Conservation (phyloP, 1,284 basidiomycete genomes). For the Schizophyllum commune region DNA sequence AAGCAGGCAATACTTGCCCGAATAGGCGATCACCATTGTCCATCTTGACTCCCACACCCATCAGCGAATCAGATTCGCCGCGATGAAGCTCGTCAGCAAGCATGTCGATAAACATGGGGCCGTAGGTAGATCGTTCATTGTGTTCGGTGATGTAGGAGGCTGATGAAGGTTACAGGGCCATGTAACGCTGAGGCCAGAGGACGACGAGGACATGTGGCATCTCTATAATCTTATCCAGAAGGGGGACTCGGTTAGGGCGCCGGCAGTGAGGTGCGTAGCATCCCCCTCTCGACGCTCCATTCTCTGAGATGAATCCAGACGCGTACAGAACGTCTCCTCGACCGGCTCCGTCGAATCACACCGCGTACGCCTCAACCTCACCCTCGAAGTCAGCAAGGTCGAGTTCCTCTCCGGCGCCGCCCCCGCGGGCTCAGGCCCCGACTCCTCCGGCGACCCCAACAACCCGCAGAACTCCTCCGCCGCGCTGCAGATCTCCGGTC, state of each 20-base stretch:
- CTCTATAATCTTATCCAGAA: slow-evolving; percentile 94
- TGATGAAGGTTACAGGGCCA: slow-evolving; percentile 51
- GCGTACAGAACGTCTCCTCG: slow-evolving; percentile 74
- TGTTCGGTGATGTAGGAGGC: slow-evolving; percentile 12
- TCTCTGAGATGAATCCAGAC: slow-evolving; percentile 26
- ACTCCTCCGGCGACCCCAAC: slow-evolving; percentile 34
- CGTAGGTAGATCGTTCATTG: slow-evolving; percentile 34
- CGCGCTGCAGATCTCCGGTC: slow-evolving; percentile 82
- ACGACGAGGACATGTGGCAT: slow-evolving; percentile 99
- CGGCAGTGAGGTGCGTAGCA: slow-evolving; percentile 66
- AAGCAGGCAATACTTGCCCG: background rate
- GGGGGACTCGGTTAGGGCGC: slow-evolving; percentile 86
- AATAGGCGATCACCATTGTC: background rate
- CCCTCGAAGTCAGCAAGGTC: slow-evolving; percentile 66
- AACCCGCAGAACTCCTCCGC: slow-evolving; percentile 40
- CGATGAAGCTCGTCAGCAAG: slow-evolving; percentile 72
- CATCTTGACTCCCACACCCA: background rate
- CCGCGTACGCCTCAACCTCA: slow-evolving; percentile 81
- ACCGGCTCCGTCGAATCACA: slow-evolving; percentile 94
- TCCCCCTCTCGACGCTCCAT: slow-evolving; percentile 1
- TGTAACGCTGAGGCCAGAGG: slow-evolving; percentile 86
- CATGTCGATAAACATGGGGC: slow-evolving; percentile 74
- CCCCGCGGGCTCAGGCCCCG: slow-evolving; percentile 37
- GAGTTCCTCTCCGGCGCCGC: slow-evolving; percentile 65
- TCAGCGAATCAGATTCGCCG: background rate